A percentile compares a stretch with the other conserved stretches of the same genome.
phyloP scores from a whole-genome alignment of 352 stramenopile genomes.

The Thalassiosira ordinaria region DNA sequence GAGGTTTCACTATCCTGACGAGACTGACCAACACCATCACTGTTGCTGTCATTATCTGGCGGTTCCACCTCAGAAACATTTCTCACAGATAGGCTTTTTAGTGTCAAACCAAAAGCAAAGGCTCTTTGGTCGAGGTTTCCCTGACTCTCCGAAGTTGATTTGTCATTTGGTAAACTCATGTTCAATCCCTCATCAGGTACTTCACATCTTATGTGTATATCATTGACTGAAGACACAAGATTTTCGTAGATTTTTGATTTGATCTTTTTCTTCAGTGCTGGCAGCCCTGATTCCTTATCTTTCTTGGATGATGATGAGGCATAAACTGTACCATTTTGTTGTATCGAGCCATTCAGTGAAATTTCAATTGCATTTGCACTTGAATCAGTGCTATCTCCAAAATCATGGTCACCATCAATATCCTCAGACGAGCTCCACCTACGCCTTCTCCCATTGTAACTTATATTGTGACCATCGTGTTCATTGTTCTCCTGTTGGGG shows the following conservation, averaged over 20 bases:
- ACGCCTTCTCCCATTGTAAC: constrained; percentile 43
- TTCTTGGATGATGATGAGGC: constrained; percentile 18
- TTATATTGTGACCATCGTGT: constrained; percentile 23
- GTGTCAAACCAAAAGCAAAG: constrained; percentile 78
- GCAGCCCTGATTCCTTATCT: constrained; percentile 29
- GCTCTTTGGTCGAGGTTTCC: constrained; percentile 64
- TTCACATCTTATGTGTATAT: constrained; percentile 83
- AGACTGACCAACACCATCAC: background rate
- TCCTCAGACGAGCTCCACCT: constrained; percentile 32
- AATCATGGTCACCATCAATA: constrained; percentile 15
- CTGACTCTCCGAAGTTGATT: background rate
- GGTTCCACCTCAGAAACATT: constrained; percentile 41
- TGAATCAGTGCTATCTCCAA: constrained; percentile 1
- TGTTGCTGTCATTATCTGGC: background rate
- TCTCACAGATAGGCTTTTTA: constrained; percentile 61
- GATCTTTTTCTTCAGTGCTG: constrained; percentile 70
- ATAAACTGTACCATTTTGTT: background rate
- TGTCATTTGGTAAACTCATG: constrained; percentile 52
- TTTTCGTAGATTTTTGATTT: constrained; percentile 80
- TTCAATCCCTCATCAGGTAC: constrained; percentile 72
- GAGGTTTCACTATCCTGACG: constrained; percentile 1
- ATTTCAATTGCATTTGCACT: constrained; percentile 1
- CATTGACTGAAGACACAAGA: constrained; percentile 69
- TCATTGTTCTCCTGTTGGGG: constrained; percentile 35
- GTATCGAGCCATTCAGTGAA: constrained; percentile 7